Evolutionary conservation across 75 land plant species (phyloP).

Genomic region (Selaginella moellendorffii): DNA sequence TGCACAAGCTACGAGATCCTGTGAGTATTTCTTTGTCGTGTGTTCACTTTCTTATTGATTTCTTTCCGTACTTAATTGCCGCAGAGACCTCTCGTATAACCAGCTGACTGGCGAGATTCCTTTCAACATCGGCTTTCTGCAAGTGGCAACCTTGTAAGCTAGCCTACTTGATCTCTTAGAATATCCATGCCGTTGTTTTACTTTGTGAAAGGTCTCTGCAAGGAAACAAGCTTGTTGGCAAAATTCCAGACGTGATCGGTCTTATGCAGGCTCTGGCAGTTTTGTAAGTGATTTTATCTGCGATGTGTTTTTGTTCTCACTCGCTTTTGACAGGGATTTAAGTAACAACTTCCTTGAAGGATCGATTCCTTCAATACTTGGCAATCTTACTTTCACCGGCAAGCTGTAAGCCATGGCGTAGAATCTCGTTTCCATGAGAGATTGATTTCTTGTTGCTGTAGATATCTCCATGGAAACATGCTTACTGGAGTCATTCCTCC

Average conservation of each 20-base stretch:
- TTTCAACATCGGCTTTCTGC: conserved; percentile 7
- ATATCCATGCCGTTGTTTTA: neutral
- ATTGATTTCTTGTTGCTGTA: no score
- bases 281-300: conserved; percentile 36
- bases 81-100: conserved; percentile 3
- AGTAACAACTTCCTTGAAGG: conserved; percentile 72
- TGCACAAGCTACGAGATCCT: conserved; percentile 2
- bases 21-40: neutral
- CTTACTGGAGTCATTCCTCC: conserved; percentile 8
- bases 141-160: conserved; percentile 17
- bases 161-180: neutral
- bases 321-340: conserved; percentile 45
- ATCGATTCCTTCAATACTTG: conserved; percentile 76
- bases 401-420: conserved; percentile 49
- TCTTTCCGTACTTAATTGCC: neutral
- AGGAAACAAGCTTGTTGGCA: conserved; percentile 61
- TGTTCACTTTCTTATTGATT: neutral
- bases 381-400: conserved; percentile 36
- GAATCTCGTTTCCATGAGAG: no score
- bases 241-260: conserved; percentile 73
- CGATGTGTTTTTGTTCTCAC: neutral
- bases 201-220: conserved; percentile 32
- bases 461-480: conserved; percentile 17
- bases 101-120: conserved; percentile 4
- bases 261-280: conserved; percentile 83